phyloP scores from a whole-genome alignment of 208 protist genomes.

The Strigomonas culicis region DNA sequence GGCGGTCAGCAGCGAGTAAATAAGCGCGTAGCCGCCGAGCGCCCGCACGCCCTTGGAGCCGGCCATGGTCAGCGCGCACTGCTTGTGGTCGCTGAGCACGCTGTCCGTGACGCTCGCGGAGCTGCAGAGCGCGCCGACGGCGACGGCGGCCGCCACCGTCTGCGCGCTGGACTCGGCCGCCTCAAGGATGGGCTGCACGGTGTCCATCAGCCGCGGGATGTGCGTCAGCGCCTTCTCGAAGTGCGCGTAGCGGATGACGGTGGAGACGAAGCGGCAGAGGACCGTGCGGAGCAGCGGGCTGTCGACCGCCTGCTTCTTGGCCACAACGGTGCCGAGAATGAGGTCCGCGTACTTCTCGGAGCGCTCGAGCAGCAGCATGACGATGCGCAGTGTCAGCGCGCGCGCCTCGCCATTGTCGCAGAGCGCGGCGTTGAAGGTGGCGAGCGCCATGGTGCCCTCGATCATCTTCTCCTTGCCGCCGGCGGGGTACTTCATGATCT shows the following conservation, averaged over 20 bases:
- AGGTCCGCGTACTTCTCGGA: slow-evolving; percentile 84
- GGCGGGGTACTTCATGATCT: slow-evolving; percentile 76
- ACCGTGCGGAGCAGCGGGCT: slow-evolving; percentile 76
- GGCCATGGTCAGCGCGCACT: slow-evolving; percentile 57
- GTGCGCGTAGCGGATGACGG: slow-evolving; percentile 79
- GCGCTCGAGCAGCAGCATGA: slow-evolving; percentile 68
- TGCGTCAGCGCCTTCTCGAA: slow-evolving; percentile 73
- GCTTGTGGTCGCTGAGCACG: slow-evolving; percentile 59
- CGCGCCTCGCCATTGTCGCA: slow-evolving; percentile 82
- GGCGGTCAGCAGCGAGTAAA: slow-evolving; percentile 63
- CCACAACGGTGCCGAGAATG: slow-evolving; percentile 84
- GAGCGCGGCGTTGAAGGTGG: slow-evolving; percentile 87
- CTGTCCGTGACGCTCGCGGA: slow-evolving; percentile 73
- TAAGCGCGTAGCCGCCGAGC: slow-evolving; percentile 70
- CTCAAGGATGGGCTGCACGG: slow-evolving; percentile 75
- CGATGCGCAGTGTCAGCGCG: slow-evolving; percentile 68
- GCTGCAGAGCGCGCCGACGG: slow-evolving; percentile 78
- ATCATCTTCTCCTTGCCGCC: slow-evolving; percentile 91
- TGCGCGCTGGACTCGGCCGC: slow-evolving; percentile 37
- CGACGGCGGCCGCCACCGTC: slow-evolving; percentile 64
- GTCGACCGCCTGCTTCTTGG: slow-evolving; percentile 79
- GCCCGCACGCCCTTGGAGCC: slow-evolving; percentile 52
- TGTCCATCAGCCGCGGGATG: slow-evolving; percentile 69
- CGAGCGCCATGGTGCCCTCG: slow-evolving; percentile 82
- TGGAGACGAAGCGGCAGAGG: slow-evolving; percentile 88